Conservation (phyloP, 2,329 filamentous ascomycete genomes). For the Bipolaris oryzae region DNA sequence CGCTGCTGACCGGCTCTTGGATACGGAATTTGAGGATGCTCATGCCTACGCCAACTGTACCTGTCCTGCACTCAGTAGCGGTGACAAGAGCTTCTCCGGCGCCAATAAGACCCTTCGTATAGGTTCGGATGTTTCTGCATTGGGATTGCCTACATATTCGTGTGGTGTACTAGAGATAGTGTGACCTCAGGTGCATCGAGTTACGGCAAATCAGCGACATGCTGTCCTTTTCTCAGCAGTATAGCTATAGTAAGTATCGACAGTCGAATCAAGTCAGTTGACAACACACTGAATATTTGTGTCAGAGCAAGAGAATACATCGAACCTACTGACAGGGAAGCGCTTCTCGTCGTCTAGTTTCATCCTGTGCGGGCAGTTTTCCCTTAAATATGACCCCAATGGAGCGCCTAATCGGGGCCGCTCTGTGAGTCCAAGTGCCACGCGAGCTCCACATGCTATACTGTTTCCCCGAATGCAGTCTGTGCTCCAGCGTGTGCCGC, state of each 20-base stretch:
- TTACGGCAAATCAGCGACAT: background rate
- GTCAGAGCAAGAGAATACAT: background rate
- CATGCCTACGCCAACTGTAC: background rate
- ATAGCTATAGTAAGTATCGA: background rate
- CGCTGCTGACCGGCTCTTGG: background rate
- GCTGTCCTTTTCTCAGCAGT: background rate
- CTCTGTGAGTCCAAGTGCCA: slow-evolving; percentile 1
- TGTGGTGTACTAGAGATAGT: background rate
- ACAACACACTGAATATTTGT: background rate
- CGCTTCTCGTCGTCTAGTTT: background rate
- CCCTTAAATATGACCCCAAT: background rate
- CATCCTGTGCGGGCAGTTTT: background rate
- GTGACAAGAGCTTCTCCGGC: slow-evolving; percentile 10
- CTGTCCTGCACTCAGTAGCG: background rate
- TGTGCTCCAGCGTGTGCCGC: slow-evolving; percentile 4
- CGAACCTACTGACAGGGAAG: background rate
- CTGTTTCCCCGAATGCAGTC: slow-evolving; percentile 2
- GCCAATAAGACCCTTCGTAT: background rate
- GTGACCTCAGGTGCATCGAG: background rate
- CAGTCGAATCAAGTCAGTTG: background rate
- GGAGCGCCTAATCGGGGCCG: background rate
- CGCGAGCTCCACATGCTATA: slow-evolving; percentile 3
- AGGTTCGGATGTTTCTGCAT: background rate
- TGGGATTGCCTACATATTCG: background rate
- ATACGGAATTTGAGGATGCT: background rate